A percentile compares a stretch with the other conserved stretches of the same genome.
These are phyloP conservation scores for Boletus edulis DNA, from an alignment of 768 basidiomycete species.

Conservation along the genomic window DNA sequence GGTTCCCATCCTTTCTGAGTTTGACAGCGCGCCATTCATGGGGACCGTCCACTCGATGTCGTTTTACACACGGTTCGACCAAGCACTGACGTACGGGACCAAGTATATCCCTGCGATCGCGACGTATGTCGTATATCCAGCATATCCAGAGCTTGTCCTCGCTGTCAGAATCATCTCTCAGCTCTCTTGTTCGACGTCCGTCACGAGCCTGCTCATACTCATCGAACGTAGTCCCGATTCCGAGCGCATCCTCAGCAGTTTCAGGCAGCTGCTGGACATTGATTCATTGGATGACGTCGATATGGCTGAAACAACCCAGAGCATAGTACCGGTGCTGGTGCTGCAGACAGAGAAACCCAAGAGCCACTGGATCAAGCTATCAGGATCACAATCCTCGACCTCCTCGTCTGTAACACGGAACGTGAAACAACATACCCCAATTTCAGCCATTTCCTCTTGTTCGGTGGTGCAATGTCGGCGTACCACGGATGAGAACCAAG, in stretches of 20 bases:
- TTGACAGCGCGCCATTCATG: conserved; percentile 52
- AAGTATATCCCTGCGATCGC: conserved; percentile 80
- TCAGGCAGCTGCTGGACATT: conserved; percentile 61
- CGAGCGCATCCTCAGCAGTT: conserved; percentile 80
- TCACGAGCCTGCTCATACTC: conserved; percentile 72
- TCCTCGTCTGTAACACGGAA: conserved; percentile 78
- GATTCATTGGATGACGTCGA: conserved; percentile 64
- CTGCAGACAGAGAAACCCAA: conserved; percentile 48
- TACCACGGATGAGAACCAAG: conserved; percentile 55
- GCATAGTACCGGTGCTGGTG: conserved; percentile 69
- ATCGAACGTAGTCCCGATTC: conserved; percentile 82
- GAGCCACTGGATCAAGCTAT: conserved; percentile 64
- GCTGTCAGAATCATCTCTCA: conserved; percentile 73
- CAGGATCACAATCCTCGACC: conserved; percentile 71
- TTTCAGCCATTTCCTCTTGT: conserved; percentile 83
- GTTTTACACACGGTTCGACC: conserved; percentile 71
- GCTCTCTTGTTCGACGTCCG: conserved; percentile 64
- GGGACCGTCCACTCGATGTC: conserved; percentile 61
- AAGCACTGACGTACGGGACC: conserved; percentile 68
- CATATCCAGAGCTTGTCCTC: conserved; percentile 70
- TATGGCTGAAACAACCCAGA: conserved; percentile 56
- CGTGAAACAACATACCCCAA: conserved; percentile 67
- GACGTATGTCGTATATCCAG: conserved; percentile 67
- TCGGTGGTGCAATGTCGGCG: conserved; percentile 67
- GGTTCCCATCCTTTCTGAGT: conserved; percentile 72